phyloP scores from a whole-genome alignment of 2,329 filamentous ascomycete species.

The Exophiala mesophila region DNA sequence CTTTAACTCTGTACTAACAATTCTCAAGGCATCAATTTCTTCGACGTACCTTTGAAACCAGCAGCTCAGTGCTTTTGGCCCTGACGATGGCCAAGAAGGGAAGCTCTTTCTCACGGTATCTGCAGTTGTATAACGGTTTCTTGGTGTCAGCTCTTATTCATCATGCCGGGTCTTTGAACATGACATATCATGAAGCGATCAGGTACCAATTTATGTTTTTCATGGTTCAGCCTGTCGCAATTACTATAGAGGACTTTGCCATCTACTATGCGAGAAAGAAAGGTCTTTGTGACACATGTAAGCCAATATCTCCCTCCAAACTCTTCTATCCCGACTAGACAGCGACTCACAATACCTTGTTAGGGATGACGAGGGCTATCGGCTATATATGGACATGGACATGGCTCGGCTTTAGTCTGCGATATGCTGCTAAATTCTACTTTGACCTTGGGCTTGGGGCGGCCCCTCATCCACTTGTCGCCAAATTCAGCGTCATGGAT shows the following conservation, averaged over 20 bases:
- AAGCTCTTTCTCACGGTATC: constrained; percentile 12
- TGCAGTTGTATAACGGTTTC: constrained; percentile 20
- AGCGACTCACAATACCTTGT: too few relatives aligned
- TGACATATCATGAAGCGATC: constrained; percentile 8
- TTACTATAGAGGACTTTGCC: constrained; percentile 17
- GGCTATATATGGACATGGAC: constrained; percentile 17
- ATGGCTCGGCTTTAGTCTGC: constrained; percentile 18
- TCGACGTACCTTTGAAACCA: constrained; percentile 15
- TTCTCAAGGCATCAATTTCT: constrained; percentile 17
- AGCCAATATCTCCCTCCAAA: too few relatives aligned
- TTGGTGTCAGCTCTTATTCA: constrained; percentile 19
- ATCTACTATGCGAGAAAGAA: constrained; percentile 13
- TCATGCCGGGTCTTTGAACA: constrained; percentile 18
- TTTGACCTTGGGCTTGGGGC: constrained; percentile 11
- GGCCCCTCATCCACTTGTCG: constrained; percentile 16
- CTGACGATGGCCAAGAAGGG: constrained; percentile 10
- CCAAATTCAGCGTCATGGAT: constrained; percentile 16
- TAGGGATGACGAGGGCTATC: constrained; percentile 16
- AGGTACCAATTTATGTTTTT: constrained; percentile 18
- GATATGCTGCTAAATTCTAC: constrained; percentile 13
- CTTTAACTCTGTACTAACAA: not conserved
- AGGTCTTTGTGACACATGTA: constrained; percentile 14
- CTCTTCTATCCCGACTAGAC: too few relatives aligned
- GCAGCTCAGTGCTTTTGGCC: constrained; percentile 4
- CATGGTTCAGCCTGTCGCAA: constrained; percentile 19